Conservation (phyloP, 2,329 filamentous ascomycete species). For the Botrytis aclada region DNA sequence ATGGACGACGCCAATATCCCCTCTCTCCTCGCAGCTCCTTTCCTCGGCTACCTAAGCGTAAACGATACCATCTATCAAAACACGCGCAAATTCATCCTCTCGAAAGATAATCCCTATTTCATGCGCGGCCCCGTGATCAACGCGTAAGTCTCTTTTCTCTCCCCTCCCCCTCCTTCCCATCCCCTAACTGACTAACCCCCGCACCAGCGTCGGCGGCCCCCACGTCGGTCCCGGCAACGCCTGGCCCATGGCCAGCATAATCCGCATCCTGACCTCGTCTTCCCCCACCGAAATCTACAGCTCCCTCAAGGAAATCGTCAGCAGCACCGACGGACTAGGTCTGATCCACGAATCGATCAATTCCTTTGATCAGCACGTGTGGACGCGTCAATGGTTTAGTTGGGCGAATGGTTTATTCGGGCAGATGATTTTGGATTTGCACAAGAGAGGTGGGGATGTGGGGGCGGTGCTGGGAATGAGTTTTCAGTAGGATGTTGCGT, state of each 20-base stretch:
- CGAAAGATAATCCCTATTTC: slow-evolving; percentile 76
- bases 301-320: slow-evolving; percentile 32
- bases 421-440: slow-evolving; percentile 74
- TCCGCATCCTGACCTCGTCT: slow-evolving; percentile 48
- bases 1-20: slow-evolving; percentile 75
- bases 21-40: slow-evolving; percentile 61
- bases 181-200: slow-evolving; percentile 30
- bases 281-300: slow-evolving; percentile 34
- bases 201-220: slow-evolving; percentile 60
- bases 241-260: slow-evolving; percentile 57
- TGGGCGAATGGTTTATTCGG: slow-evolving; percentile 90
- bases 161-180: background rate
- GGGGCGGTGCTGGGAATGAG: slow-evolving; percentile 48
- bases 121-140: slow-evolving; percentile 53
- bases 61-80: slow-evolving; percentile 70
- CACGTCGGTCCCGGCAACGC: slow-evolving; percentile 58
- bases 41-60: slow-evolving; percentile 57
- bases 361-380: slow-evolving; percentile 42
- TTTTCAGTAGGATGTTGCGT: slow-evolving; percentile 44
- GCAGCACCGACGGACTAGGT: slow-evolving; percentile 37
- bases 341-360: slow-evolving; percentile 50
- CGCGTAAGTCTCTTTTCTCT: slow-evolving; percentile 43
- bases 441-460: slow-evolving; percentile 64
- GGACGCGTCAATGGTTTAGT: slow-evolving; percentile 60
- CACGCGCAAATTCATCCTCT: slow-evolving; percentile 75